Evolutionary conservation across 345 rosid species (phyloP).

Genomic region (Eucalyptus sp.): DNA sequence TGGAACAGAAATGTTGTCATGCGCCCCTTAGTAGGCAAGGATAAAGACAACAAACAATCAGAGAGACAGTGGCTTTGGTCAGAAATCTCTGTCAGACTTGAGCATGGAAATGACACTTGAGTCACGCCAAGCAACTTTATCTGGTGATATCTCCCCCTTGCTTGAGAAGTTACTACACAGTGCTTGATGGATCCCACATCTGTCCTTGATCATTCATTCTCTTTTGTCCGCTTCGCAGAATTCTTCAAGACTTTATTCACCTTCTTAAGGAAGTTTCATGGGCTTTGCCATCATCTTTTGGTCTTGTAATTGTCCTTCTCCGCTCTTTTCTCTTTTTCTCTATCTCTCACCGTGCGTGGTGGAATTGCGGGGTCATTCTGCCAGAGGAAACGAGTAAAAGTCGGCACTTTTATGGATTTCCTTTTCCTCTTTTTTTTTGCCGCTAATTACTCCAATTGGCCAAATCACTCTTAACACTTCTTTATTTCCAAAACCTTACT

Average conservation of each 20-base stretch:
- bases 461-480: background rate
- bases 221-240: background rate
- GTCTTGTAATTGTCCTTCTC: background rate
- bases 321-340: background rate
- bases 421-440: background rate
- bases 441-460: background rate
- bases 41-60: background rate
- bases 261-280: background rate
- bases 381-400: background rate
- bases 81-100: background rate
- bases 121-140: background rate
- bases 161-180: background rate
- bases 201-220: background rate
- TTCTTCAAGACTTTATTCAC: background rate
- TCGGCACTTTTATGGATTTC: background rate
- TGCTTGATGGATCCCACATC: background rate
- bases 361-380: background rate
- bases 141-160: background rate
- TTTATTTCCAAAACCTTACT: background rate
- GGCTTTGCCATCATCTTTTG: background rate
- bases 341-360: rapidly evolving
- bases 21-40: background rate
- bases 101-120: background rate
- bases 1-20: no score
- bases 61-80: background rate